Conservation (phyloP, 2,329 filamentous ascomycete species). For the Fusarium armeniacum region DNA sequence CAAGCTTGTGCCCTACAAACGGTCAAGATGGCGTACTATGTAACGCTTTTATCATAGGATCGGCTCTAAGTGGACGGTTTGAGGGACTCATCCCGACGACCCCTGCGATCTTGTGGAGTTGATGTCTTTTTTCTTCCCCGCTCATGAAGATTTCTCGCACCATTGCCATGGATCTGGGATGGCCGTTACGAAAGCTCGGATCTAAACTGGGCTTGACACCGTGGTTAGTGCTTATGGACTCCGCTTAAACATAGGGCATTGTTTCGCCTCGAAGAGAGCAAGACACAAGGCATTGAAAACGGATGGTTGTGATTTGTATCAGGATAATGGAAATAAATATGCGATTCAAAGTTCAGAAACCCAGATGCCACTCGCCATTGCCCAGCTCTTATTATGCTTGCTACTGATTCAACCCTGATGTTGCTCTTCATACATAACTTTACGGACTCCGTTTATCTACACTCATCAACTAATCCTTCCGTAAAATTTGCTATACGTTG, state of each 20-base stretch:
- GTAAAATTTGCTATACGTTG: too few species aligned
- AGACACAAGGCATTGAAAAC: not conserved
- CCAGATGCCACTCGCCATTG: not conserved
- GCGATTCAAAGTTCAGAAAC: too few species aligned
- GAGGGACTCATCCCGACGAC: slow-evolving; percentile 3
- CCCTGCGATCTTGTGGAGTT: slow-evolving; percentile 15
- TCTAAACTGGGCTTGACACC: not conserved
- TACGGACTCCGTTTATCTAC: too few species aligned
- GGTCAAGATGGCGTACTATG: not conserved
- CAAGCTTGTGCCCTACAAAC: not conserved
- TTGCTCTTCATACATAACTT: too few species aligned
- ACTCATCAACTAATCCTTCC: too few species aligned
- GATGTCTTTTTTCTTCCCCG: not conserved
- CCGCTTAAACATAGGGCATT: not conserved
- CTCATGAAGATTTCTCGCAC: slow-evolving; percentile 6
- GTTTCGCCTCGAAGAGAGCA: not conserved
- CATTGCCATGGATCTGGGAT: not conserved
- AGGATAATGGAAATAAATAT: fast-evolving
- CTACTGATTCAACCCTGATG: too few species aligned
- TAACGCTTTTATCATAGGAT: slow-evolving; percentile 7
- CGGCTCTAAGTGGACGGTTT: slow-evolving; percentile 14
- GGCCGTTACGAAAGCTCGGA: slow-evolving; percentile 1
- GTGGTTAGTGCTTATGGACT: slow-evolving; percentile 2
- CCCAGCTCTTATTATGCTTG: too few species aligned
- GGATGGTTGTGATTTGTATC: not conserved